These are phyloP conservation scores for Strobilomyces echinocephalus DNA, from an alignment of 768 basidiomycete species.

Conservation along the genomic window DNA sequence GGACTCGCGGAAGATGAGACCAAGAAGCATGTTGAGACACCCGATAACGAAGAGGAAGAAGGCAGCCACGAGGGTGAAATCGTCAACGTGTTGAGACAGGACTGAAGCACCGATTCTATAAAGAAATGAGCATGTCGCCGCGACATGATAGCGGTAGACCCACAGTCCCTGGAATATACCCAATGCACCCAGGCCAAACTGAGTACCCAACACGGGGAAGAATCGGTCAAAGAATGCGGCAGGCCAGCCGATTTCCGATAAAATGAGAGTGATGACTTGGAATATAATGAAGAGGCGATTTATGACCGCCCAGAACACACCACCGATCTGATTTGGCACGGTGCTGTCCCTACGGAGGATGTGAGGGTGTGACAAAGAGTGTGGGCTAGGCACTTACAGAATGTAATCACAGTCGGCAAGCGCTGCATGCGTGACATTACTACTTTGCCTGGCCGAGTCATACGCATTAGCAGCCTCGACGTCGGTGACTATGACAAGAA, in stretches of 20 bases:
- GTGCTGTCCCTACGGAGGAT: constrained; percentile 53
- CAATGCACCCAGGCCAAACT: constrained; percentile 82
- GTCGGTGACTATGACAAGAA: constrained; percentile 69
- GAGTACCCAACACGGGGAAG: constrained; percentile 81
- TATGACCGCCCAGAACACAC: constrained; percentile 87
- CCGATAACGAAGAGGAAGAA: constrained; percentile 91
- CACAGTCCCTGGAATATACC: constrained; percentile 86
- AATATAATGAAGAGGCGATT: constrained; percentile 85
- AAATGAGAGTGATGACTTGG: constrained; percentile 72
- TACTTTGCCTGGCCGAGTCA: constrained; percentile 37
- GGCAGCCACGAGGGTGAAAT: constrained; percentile 84
- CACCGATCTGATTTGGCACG: constrained; percentile 87
- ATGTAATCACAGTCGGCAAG: constrained; percentile 71
- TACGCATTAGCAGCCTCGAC: constrained; percentile 71
- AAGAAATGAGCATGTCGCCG: constrained; percentile 7
- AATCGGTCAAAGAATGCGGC: constrained; percentile 71
- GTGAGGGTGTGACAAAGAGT: constrained; percentile 17
- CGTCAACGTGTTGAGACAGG: constrained; percentile 76
- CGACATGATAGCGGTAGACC: constrained; percentile 25
- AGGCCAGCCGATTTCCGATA: constrained; percentile 84
- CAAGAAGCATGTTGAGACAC: constrained; percentile 80
- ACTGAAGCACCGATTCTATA: constrained; percentile 63
- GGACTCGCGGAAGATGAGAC: constrained; percentile 63
- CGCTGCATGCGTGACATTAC: constrained; percentile 27
- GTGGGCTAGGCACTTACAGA: constrained; percentile 41